A percentile compares a stretch with the other conserved stretches of the same genome.
Conservation (phyloP, 2,329 filamentous ascomycete species). For the Aspergillus pseudonomiae region DNA sequence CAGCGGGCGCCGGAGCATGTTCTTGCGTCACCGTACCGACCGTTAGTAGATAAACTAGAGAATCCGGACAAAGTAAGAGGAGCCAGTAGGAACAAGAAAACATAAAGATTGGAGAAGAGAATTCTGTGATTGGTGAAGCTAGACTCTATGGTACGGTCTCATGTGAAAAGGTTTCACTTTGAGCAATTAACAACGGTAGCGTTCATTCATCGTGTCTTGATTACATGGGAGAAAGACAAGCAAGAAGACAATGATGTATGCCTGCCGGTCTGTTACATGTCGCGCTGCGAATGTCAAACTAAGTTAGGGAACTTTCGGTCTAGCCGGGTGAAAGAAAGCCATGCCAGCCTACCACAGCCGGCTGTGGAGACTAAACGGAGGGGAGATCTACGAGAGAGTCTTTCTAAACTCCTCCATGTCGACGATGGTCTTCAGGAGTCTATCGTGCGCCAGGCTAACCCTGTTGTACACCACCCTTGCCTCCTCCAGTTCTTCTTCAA, state of each 20-base stretch:
- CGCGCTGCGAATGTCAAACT: neutral
- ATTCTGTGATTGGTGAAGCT: conserved; percentile 10
- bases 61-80: conserved; percentile 35
- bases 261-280: neutral
- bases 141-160: conserved; percentile 8
- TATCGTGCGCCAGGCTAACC: conserved; percentile 16
- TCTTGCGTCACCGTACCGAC: conserved; percentile 62
- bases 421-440: conserved; percentile 16
- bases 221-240: neutral
- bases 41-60: conserved; percentile 57
- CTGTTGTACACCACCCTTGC: conserved; percentile 2
- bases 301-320: neutral
- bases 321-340: neutral
- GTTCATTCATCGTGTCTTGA: conserved; percentile 7
- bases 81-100: conserved; percentile 38
- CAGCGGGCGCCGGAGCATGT: conserved; percentile 53
- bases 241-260: conserved; percentile 2
- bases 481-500: neutral
- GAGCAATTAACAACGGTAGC: conserved; percentile 7
- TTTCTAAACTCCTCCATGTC: conserved; percentile 6
- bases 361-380: neutral
- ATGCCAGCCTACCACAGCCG: neutral
- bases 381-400: neutral
- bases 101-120: conserved; percentile 16
- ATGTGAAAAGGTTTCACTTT: neutral